phyloP scores from a whole-genome alignment of 352 stramenopile species.

The Globisporangium megalacanthum region DNA sequence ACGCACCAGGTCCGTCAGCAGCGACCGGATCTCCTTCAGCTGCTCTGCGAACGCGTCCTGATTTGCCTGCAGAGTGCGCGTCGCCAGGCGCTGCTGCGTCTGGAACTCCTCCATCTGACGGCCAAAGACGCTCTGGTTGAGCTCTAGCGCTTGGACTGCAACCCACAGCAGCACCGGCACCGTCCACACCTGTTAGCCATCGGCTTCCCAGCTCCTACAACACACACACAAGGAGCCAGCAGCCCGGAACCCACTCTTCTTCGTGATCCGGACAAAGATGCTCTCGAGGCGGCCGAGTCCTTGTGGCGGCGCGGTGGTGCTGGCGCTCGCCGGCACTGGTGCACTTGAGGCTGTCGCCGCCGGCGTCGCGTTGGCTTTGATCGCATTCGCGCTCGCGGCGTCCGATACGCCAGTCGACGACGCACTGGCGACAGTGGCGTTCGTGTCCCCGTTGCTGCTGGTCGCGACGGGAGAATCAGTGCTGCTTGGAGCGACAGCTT shows the following conservation, averaged over 20 bases:
- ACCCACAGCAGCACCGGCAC: background rate
- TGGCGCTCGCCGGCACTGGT: background rate
- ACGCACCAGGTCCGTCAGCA: constrained; percentile 45
- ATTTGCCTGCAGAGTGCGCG: constrained; percentile 36
- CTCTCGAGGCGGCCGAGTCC: constrained; percentile 66
- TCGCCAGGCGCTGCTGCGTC: constrained; percentile 27
- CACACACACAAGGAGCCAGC: background rate
- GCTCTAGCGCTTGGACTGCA: constrained; percentile 65
- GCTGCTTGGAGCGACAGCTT: background rate
- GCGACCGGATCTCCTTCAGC: constrained; percentile 42
- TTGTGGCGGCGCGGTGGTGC: constrained; percentile 23
- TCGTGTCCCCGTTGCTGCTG: background rate
- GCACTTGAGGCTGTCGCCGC: background rate
- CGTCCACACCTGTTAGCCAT: background rate
- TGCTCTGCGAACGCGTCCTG: constrained; percentile 46
- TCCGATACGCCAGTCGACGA: background rate
- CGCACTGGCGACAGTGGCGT: background rate
- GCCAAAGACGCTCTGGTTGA: constrained; percentile 53
- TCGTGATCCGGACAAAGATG: constrained; percentile 82
- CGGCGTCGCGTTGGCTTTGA: background rate
- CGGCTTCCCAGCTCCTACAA: background rate
- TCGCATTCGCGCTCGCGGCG: background rate
- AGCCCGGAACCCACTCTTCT: constrained; percentile 54
- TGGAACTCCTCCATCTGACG: constrained; percentile 59
- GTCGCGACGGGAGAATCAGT: background rate